These are phyloP conservation scores for Neoscytalidium dimidiatum DNA, from an alignment of 2,329 filamentous ascomycete genomes.

Conservation along the genomic window DNA sequence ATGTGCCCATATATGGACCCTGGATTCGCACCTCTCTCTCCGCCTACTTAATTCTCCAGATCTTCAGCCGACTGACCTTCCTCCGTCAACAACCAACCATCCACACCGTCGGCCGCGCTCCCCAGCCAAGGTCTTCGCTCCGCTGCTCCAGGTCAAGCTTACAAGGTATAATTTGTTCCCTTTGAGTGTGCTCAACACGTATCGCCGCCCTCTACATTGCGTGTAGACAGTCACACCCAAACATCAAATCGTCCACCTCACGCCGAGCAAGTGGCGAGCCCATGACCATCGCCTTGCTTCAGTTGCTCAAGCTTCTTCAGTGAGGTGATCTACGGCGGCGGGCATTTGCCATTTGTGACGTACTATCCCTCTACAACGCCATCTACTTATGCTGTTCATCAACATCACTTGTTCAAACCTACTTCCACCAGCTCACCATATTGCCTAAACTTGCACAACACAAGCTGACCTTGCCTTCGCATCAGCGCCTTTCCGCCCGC, in stretches of 20 bases:
- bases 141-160: background rate
- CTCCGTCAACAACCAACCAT: slow-evolving; percentile 18
- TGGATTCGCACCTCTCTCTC: background rate
- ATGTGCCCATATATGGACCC: background rate
- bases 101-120: slow-evolving; percentile 6
- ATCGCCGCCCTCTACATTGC: background rate
- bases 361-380: background rate
- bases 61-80: slow-evolving; percentile 4
- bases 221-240: background rate
- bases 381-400: background rate
- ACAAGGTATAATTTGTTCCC: background rate
- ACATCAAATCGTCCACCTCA: background rate
- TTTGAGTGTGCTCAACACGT: background rate
- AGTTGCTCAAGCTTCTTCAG: background rate
- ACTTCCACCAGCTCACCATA: background rate
- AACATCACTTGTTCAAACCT: background rate
- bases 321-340: background rate
- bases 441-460: slow-evolving; percentile 31
- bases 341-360: background rate
- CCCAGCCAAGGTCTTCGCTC: background rate
- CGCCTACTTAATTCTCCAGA: background rate
- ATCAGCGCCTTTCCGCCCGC: background rate
- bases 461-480: background rate
- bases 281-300: background rate
- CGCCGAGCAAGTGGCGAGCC: background rate